Base-by-base conservation (phyloP, 495 filamentous ascomycete genomes). In the Penicillium paxilli region DNA sequence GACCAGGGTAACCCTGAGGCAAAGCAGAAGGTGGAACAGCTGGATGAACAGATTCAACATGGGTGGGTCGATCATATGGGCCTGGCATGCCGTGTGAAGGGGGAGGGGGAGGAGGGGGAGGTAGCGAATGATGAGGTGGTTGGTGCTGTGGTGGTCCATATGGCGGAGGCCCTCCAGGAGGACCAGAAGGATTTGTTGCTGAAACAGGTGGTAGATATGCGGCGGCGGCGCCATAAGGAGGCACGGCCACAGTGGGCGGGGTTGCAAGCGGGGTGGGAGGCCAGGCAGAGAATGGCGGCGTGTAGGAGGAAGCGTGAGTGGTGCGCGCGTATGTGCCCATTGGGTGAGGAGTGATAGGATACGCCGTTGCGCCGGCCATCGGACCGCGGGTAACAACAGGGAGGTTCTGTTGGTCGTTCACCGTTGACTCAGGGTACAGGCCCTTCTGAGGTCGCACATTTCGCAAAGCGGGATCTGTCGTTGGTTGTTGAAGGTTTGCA, bases 351-450 rank as follows among this genome's bases (percentile, higher is more conserved):
- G 77, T 67, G 14, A 80, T 76, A 5, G 76, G 64, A 56, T 82
- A 86, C 0, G 75, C 59, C 7, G 40, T 23, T 12, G 82, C 77
- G 32, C 78, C 81, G 21, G 67, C 64, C 83, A 87, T 87, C 1
- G 85, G 84, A 2, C 80, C 77, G 23, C 83, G 78, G 19, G 85
- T 86, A 2, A 87, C 83, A 11, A 85, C 74, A 28, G 86, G 80
- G 44, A 88, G 80, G 47, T 81, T 87, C 57, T 84, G 82, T 49
- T 87, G 81, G 53, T 97, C 94, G 59, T 91, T 88, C 28, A 97
- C 81, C n/a, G 92, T 96, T 5, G 95, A 93, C 69, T 98, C 94
- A 2, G 95, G 95, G 65, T 98, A 98, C 78, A 98, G 88, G 59
- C 91, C 91, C 69, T 96, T 96, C 30, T 83, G 79, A 7, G 92